Evolutionary conservation across 179 eudicot genomes (phyloP).

Genomic region (Beta macrorhiza): DNA sequence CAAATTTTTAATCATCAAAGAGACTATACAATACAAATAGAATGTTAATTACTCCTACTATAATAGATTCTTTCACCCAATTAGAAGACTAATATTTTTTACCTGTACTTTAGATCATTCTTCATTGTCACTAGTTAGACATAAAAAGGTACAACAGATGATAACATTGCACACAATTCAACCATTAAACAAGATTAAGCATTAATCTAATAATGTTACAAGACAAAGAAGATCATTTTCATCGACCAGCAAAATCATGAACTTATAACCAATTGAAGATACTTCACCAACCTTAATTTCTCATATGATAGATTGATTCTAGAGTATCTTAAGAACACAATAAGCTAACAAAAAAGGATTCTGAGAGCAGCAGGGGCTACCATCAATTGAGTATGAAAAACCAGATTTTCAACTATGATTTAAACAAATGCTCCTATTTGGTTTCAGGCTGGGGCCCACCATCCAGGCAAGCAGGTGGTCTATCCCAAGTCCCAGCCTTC

Average conservation of each 20-base stretch:
- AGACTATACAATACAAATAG: too few relatives aligned
- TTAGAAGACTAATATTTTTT: background rate
- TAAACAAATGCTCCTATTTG: background rate
- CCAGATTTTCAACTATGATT: background rate
- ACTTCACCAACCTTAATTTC: background rate
- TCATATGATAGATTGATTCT: too few relatives aligned
- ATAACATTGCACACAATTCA: background rate
- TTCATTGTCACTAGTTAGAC: background rate
- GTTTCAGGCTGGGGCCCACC: background rate
- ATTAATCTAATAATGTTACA: background rate
- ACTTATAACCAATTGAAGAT: background rate
- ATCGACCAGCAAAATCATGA: background rate
- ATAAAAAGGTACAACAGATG: background rate
- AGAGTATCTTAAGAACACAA: too few relatives aligned
- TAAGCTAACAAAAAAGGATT: too few relatives aligned
- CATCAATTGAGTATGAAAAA: background rate
- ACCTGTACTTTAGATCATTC: background rate
- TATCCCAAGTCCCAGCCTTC: background rate
- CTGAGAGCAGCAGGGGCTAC: too few relatives aligned
- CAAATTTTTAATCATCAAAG: too few relatives aligned
- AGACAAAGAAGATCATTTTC: background rate
- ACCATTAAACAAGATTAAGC: background rate
- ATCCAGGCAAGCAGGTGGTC: background rate
- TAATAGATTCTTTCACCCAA: background rate
- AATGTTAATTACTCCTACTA: too few relatives aligned